Evolutionary conservation across 768 basidiomycete genomes (phyloP), one percentile per base, ranked within the genome.

Genomic region (Suillus ampliporus): DNA sequence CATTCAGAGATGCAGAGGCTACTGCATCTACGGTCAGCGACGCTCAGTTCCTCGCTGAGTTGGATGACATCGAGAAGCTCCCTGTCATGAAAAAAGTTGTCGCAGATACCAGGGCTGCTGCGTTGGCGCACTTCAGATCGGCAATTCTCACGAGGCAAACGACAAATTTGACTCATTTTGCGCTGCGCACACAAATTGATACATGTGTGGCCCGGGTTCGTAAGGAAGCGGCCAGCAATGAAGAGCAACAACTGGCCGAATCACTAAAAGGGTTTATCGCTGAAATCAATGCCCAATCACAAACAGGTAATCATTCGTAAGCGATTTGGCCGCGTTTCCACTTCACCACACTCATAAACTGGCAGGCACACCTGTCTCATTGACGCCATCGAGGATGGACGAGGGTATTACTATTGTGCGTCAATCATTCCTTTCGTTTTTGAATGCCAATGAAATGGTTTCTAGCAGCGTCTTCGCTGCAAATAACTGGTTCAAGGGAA

Each of bases 251-350:
- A 1, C 62, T 38, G 10, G 5, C 43, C 1, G 57, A 37, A 21
- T 9, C 71, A 15, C 71, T 72, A 40, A 15, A 51, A 9, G 4
- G 57, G 3, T 28, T 74, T 23, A 75, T 73, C 58, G 48, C 41
- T 17, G 52, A 62, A 9, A 19, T 75, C 7, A 74, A 74, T 23
- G 11, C 15, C 2, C 11, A 53, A 19, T 72, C 73, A 17, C 17
- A 58, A 5, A 56, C 43, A 2, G 43, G 15, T 4, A 0, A 38
- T 28, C 56, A 57, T 19, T 40, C 60, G 71, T 72, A 50, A 65
- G 61, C 5, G 10, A 13, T 31, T 52, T 15, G 17, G 34, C 19
- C 13, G 19, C 2, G 4, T 37, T 9, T 14, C n/a, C 6, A 14
- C 21, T 28, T 31, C 11, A 57, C 21, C 23, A 15, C 57, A 19